Conservation (phyloP, 2,329 filamentous ascomycete species). For the Fusarium nurragi region DNA sequence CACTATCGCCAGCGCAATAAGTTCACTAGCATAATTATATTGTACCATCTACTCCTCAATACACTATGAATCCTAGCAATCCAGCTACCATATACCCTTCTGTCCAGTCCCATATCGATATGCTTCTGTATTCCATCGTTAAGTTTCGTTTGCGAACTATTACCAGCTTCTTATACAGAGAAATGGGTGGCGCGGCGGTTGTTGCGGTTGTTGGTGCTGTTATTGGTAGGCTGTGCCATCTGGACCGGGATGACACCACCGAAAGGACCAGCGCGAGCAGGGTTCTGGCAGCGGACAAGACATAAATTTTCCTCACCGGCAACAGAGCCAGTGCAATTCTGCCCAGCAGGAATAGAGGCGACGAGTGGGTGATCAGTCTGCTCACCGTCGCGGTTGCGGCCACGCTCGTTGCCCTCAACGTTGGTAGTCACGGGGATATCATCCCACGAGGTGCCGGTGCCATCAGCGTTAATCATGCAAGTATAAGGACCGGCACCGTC, state of each 20-base stretch:
- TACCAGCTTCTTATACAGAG: background rate
- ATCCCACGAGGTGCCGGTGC: slow-evolving; percentile 48
- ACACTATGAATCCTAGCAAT: too few relatives aligned
- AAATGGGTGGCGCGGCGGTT: slow-evolving; percentile 2
- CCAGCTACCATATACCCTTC: too few relatives aligned
- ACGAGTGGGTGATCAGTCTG: slow-evolving; percentile 3
- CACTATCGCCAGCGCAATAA: too few relatives aligned
- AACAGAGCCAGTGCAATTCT: slow-evolving; percentile 9
- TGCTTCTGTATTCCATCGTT: too few relatives aligned
- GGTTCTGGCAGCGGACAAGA: slow-evolving; percentile 19
- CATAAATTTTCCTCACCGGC: slow-evolving; percentile 13
- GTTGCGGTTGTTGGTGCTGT: background rate
- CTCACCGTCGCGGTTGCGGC: slow-evolving; percentile 11
- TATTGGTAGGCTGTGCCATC: background rate
- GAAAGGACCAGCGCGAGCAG: background rate
- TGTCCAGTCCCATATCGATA: too few relatives aligned
- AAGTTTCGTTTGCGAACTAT: background rate
- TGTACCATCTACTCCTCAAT: too few relatives aligned
- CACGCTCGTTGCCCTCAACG: slow-evolving; percentile 3
- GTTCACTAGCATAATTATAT: too few relatives aligned
- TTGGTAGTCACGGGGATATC: slow-evolving; percentile 3
- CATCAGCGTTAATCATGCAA: slow-evolving; percentile 71
- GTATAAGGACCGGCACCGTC: slow-evolving; percentile 61
- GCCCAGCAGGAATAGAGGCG: slow-evolving; percentile 4
- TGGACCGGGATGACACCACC: slow-evolving; percentile 8